Conservation (phyloP, 1,139 yeast species). For the Meyerozyma smithsonii region DNA sequence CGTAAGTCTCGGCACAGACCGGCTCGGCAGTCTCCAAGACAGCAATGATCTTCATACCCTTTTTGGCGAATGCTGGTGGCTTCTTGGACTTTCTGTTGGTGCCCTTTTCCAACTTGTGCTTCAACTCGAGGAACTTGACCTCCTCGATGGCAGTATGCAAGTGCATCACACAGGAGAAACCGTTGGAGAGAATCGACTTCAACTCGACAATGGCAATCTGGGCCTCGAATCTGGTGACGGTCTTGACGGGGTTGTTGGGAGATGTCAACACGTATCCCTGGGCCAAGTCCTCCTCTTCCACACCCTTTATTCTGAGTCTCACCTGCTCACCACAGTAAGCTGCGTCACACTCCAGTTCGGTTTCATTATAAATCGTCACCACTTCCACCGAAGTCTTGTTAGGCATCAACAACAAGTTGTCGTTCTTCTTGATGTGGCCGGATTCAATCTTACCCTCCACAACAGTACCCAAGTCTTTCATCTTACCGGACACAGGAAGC, state of each 20-base stretch:
- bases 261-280: slow-evolving; percentile 91
- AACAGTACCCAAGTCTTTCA: slow-evolving; percentile 94
- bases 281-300: slow-evolving; percentile 94
- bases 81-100: slow-evolving; percentile 94
- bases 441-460: slow-evolving; percentile 98
- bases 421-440: slow-evolving; percentile 84
- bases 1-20: slow-evolving; percentile 89
- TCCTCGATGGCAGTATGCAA: slow-evolving; percentile 98
- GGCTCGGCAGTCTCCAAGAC: slow-evolving; percentile 79
- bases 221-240: slow-evolving; percentile 88
- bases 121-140: slow-evolving; percentile 72
- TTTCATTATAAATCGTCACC: slow-evolving; percentile 82
- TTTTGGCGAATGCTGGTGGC: slow-evolving; percentile 97
- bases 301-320: slow-evolving; percentile 85
- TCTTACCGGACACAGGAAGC: slow-evolving; percentile 92
- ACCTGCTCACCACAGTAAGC: slow-evolving; percentile 98
- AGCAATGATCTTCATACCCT: slow-evolving; percentile 98
- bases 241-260: slow-evolving; percentile 80
- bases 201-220: slow-evolving; percentile 96
- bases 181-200: slow-evolving; percentile 88
- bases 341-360: slow-evolving; percentile 87
- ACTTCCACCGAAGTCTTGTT: slow-evolving; percentile 81
- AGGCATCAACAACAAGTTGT: slow-evolving; percentile 82
- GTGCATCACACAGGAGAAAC: slow-evolving; percentile 98
- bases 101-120: slow-evolving; percentile 93